phyloP scores from a whole-genome alignment of 2,329 filamentous ascomycete species.

The Pyrenophora teres region DNA sequence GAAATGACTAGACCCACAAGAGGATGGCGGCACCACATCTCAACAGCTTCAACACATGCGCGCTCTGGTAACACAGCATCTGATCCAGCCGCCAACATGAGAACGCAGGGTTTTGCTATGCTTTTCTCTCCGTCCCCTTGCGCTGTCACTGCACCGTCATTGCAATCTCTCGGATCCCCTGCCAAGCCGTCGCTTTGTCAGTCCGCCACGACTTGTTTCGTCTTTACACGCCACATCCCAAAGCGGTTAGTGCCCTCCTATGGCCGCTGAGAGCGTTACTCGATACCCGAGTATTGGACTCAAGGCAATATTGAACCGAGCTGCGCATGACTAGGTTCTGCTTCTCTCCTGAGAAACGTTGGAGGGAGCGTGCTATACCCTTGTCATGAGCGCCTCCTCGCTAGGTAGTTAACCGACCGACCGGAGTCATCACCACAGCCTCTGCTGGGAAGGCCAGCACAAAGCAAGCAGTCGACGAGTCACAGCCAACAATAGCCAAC shows the following conservation, averaged over 20 bases:
- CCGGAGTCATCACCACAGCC: too few relatives aligned
- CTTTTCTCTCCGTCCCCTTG: not conserved
- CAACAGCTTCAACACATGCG: not conserved
- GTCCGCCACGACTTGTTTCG: constrained; percentile 8
- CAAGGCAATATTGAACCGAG: constrained; percentile 1
- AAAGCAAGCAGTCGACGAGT: too few relatives aligned
- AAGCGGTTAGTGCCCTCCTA: constrained; percentile 2
- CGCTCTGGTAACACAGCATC: not conserved
- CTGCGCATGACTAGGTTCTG: not conserved
- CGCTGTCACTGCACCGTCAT: not conserved
- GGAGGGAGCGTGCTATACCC: too few relatives aligned
- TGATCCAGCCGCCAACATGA: not conserved
- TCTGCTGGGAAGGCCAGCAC: too few relatives aligned
- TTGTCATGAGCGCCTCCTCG: too few relatives aligned
- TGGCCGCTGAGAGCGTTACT: not conserved
- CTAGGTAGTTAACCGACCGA: too few relatives aligned
- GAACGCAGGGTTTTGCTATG: not conserved
- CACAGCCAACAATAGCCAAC: too few relatives aligned
- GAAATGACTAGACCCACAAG: not conserved
- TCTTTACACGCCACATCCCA: not conserved
- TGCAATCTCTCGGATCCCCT: constrained; percentile 13
- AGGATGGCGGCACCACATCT: not conserved
- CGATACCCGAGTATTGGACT: constrained; percentile 1
- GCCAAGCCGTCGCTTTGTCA: constrained; percentile 12
- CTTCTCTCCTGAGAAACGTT: not conserved